Base-by-base conservation (phyloP, 2,329 filamentous ascomycete genomes). In the Dichotomopilus funicola region DNA sequence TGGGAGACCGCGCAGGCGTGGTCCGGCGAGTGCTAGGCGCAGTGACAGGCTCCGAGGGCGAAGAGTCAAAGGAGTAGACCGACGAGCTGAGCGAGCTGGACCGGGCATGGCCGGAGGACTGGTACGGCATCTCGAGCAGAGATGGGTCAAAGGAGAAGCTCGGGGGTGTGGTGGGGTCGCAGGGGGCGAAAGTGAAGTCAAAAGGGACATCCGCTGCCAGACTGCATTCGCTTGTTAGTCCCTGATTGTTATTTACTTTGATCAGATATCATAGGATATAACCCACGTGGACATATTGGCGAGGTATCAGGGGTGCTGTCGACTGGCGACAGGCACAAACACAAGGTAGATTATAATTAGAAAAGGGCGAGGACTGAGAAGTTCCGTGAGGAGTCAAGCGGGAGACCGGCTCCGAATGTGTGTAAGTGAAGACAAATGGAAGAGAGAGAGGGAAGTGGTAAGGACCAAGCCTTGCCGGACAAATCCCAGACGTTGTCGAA, bases 1-100 rank as follows among this genome's bases (percentile, higher is more conserved):
- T 81, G 58, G 89, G 88, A 37, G 88, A 87, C 61, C 78, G 75
- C 42, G 78, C 73, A 41, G 88, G 88, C 10, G 87, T 91, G 52
- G 85, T 87, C 64, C 82, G 77, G 62, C 80, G 77, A 19, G 86
- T 88, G 73, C 81, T 69, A 48, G 62, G 57, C n/a, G 65, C 61
- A 45, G 59, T 78, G 64, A 83, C 76, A 44, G 87, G 88, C 68
- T 87, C 87, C 53, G 78, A 74, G 61, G 75, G 74, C 59, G 80
- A 81, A 45, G 86, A 89, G 69, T 87, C 79, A 65, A 81, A 78
- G 51, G 85, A 87, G 75, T 85, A 87, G 65, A 82, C 73, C 60
- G 87, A 88, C 51, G 80, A 88, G 50, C 80, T 78, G 65, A 83
- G 81, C 62, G 86, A 88, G 57, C 79, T 77, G 65, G 81, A 82